Base-by-base conservation (phyloP, 2,329 filamentous ascomycete genomes). In the Colletotrichum nymphaeae region DNA sequence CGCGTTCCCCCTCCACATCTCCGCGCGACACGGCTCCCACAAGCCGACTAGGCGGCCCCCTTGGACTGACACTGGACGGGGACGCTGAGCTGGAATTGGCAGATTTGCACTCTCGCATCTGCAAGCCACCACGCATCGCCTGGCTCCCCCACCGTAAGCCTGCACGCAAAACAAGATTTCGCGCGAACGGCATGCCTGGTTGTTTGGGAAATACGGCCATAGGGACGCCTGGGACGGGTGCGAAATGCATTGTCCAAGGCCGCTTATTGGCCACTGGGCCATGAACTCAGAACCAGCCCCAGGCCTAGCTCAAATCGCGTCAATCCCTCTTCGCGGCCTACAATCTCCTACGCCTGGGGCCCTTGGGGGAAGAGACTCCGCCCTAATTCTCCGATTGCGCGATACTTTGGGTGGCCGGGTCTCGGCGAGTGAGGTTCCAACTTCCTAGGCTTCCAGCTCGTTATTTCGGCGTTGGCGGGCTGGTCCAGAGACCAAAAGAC, bases 141-240 rank as follows among this genome's bases (percentile, higher is more conserved):
- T 26, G 59, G 70, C 24, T 68, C 55, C 67, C 62, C 71, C 62
- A 52, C 68, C 42, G 66, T 65, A 63, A 70, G 68, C 67, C 67
- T 72, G 71, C 71, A 73, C 46, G 63, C 62, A 72, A 73, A 73
- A 72, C 71, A 73, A 72, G 71, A 73, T 73, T 73, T 73, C 59
- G 55, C 66, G 66, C 59, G 70, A 69, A 24, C 66, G 55, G 67
- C 70, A 64, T 69, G 59, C 70, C 69, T 63, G 49, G 46, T 70
- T 52, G 16, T 42, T 63, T 22, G 14, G 14, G 60, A 56, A 46
- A 69, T 69, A 57, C 49, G 58, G 30, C 58, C 57, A 56, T 28
- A 63, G 63, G 30, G 52, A 56, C 35, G 52, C n/a, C 26, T 46
- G 57, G 30, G 52, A 60, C 26, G 52, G 24, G 30, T 46, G 58